Percentiles rank a stretch among this genome's conserved stretches.
These are phyloP conservation scores for Amaranthus tricolor DNA, from an alignment of 179 eudicot genomes.

Conservation along the genomic window DNA sequence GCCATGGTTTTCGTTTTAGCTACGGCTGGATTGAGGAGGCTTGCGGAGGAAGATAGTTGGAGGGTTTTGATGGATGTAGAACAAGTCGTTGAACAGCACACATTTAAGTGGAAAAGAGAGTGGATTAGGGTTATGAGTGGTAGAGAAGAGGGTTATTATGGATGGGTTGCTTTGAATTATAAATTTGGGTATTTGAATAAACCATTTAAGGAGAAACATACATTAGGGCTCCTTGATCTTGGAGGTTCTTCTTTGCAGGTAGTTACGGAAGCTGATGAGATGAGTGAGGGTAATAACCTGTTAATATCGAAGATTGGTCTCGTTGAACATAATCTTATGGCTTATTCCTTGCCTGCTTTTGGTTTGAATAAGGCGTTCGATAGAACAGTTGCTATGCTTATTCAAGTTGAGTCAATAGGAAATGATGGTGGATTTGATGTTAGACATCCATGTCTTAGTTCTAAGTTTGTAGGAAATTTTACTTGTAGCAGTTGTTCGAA, in stretches of 20 bases:
- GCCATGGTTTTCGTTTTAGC: conserved; percentile 69
- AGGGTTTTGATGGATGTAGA: conserved; percentile 57
- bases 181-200: conserved; percentile 52
- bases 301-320: conserved; percentile 54
- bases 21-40: conserved; percentile 80
- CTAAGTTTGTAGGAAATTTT: conserved; percentile 46
- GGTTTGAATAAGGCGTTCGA: conserved; percentile 88
- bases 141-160: conserved; percentile 84
- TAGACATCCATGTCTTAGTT: conserved; percentile 72
- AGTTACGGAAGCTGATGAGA: conserved; percentile 45
- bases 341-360: conserved; percentile 68
- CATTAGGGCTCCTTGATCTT: conserved; percentile 77
- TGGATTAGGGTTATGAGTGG: conserved; percentile 87
- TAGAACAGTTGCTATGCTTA: conserved; percentile 58
- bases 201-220: conserved; percentile 28
- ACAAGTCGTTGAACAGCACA: conserved; percentile 44
- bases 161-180: conserved; percentile 84
- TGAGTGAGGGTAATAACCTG: conserved; percentile 28
- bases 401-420: conserved; percentile 39
- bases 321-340: conserved; percentile 47
- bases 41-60: conserved; percentile 35
- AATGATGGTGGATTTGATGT: conserved; percentile 41
- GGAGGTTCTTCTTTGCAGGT: conserved; percentile 94
- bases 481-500: conserved; percentile 54
- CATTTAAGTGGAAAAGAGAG: conserved; percentile 44